These are phyloP conservation scores for Paraconiothyrium sp. DNA, from an alignment of 2,329 filamentous ascomycete species.

Conservation along the genomic window DNA sequence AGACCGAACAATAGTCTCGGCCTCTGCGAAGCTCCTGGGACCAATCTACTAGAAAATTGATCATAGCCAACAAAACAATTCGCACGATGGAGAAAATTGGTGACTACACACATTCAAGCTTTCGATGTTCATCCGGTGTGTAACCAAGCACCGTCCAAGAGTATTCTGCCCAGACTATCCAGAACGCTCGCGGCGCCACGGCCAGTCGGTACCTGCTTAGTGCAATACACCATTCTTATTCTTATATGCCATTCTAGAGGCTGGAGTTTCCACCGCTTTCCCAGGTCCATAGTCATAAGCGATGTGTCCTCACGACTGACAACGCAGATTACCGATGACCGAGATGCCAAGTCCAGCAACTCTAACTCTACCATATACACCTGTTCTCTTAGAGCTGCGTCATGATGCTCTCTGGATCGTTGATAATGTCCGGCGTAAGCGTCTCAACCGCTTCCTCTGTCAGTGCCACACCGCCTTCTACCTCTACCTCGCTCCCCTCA, in stretches of 20 bases:
- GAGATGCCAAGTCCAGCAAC: neutral
- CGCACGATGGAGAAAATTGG: neutral
- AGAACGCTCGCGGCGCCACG: neutral
- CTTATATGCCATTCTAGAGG: neutral
- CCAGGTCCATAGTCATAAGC: neutral
- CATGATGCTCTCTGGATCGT: conserved; percentile 33
- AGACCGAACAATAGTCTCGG: too few relatives aligned
- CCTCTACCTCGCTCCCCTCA: conserved; percentile 55
- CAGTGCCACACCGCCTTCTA: conserved; percentile 64
- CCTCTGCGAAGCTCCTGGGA: too few relatives aligned
- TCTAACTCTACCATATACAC: neutral
- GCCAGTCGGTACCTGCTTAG: neutral
- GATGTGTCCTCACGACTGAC: neutral
- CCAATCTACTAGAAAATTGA: too few relatives aligned
- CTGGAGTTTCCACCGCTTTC: neutral
- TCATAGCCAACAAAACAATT: neutral
- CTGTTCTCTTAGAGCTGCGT: conserved; percentile 30
- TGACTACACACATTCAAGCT: neutral
- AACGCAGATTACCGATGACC: neutral
- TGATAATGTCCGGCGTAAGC: conserved; percentile 51
- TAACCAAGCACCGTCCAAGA: conserved; percentile 1
- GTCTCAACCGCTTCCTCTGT: conserved; percentile 65
- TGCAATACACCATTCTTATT: neutral
- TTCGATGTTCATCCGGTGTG: neutral
- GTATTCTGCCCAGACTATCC: neutral